phyloP scores from a whole-genome alignment of 495 filamentous ascomycete species.

The Letharia columbiana region DNA sequence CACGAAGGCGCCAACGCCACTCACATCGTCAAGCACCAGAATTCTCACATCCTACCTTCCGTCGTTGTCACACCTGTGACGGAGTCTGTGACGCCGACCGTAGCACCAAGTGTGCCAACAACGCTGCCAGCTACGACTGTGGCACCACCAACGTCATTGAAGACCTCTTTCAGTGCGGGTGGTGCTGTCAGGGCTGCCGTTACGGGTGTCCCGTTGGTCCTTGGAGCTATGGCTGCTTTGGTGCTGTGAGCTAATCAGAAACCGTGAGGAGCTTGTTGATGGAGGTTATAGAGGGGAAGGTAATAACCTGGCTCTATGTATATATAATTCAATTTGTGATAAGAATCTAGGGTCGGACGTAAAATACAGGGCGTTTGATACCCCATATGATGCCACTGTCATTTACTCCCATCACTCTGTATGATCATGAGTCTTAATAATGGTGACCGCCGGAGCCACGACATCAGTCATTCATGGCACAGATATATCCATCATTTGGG shows the following conservation, averaged over 20 bases:
- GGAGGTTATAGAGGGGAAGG: background rate
- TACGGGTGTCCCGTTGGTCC: background rate
- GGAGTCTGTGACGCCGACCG: conserved; percentile 15
- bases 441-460: too few relatives aligned
- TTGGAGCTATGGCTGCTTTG: conserved; percentile 62
- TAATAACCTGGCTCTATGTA: background rate
- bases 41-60: background rate
- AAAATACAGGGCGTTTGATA: background rate
- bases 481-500: conserved; percentile 6
- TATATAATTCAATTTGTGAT: background rate
- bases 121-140: background rate
- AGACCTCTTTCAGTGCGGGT: conserved; percentile 5
- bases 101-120: background rate
- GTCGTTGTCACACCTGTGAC: conserved; percentile 9
- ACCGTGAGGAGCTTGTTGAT: background rate
- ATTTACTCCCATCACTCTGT: background rate
- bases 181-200: background rate
- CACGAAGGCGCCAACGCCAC: background rate
- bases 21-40: background rate
- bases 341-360: background rate
- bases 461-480: background rate
- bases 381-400: background rate
- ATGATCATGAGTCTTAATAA: background rate
- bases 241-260: conserved; percentile 38
- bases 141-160: conserved; percentile 20